A percentile compares a stretch with the other conserved stretches of the same genome.
Evolutionary conservation across 2,329 filamentous ascomycete species (phyloP).

Genomic region (Blumeria hordei): DNA sequence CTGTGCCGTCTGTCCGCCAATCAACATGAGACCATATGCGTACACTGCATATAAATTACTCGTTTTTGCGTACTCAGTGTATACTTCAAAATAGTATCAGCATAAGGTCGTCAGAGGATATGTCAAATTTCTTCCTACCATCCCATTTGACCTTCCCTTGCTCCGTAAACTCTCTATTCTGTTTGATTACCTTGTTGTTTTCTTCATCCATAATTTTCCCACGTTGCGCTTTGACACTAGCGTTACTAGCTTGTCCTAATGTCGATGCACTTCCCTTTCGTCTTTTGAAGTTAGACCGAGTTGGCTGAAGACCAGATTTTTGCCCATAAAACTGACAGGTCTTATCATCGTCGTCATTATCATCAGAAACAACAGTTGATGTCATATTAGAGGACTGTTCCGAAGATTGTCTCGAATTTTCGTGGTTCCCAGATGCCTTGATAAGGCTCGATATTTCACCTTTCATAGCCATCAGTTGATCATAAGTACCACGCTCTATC

Average conservation of each 20-base stretch:
- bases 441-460: slow-evolving; percentile 71
- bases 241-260: slow-evolving; percentile 70
- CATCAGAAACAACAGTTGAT: slow-evolving; percentile 32
- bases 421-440: slow-evolving; percentile 42
- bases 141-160: slow-evolving; percentile 97
- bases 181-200: slow-evolving; percentile 48
- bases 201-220: slow-evolving; percentile 74
- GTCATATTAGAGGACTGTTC: slow-evolving; percentile 26
- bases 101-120: slow-evolving; percentile 3
- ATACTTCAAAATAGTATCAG: slow-evolving; percentile 28
- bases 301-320: slow-evolving; percentile 47
- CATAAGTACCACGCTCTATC: slow-evolving; percentile 71
- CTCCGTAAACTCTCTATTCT: slow-evolving; percentile 69
- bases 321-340: slow-evolving; percentile 30
- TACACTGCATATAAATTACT: slow-evolving; percentile 69
- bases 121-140: slow-evolving; percentile 14
- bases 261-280: slow-evolving; percentile 52
- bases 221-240: slow-evolving; percentile 66
- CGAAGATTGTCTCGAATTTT: slow-evolving; percentile 18
- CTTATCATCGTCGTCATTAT: slow-evolving; percentile 44
- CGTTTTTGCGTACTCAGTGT: slow-evolving; percentile 80
- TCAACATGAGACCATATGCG: slow-evolving; percentile 53
- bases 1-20: slow-evolving; percentile 59
- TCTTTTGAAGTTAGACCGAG: slow-evolving; percentile 25
- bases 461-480: slow-evolving; percentile 80